Evolutionary conservation across 257 asterid genomes (phyloP).

Genomic region (Solanum pennellii): DNA sequence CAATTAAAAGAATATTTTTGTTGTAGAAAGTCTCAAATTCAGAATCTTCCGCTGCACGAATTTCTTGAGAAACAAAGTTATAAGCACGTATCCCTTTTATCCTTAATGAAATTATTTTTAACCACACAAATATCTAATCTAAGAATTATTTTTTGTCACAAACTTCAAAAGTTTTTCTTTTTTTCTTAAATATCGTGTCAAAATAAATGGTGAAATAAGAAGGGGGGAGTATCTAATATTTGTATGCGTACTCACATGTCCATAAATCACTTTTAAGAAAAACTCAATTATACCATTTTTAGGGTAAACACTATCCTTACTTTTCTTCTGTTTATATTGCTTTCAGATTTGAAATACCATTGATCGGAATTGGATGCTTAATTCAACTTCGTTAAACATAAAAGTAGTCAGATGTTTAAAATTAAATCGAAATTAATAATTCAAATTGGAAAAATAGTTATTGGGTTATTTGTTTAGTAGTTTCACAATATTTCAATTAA

Average conservation of each 20-base stretch:
- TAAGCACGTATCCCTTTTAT: accelerated
- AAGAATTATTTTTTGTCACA: not conserved
- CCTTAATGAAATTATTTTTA: too few species aligned
- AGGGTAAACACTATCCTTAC: not conserved
- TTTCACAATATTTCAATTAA: too few species aligned
- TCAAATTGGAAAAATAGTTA: not conserved
- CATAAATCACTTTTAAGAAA: not conserved
- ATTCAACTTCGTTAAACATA: not conserved
- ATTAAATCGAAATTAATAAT: not conserved
- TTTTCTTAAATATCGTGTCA: not conserved
- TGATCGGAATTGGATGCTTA: not conserved
- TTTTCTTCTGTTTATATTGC: not conserved
- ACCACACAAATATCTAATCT: not conserved
- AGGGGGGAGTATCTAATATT: not conserved
- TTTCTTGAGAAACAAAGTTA: too few species aligned
- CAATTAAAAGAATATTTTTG: too few species aligned
- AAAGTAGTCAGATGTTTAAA: not conserved
- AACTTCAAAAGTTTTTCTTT: not conserved
- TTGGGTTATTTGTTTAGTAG: not conserved
- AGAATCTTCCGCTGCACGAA: accelerated
- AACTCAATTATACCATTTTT: not conserved
- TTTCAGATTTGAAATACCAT: not conserved
- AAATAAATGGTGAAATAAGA: too few species aligned
- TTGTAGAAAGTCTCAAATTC: too few species aligned
- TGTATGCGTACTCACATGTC: not conserved